These are phyloP conservation scores for Diatrype stigma DNA, from an alignment of 2,329 filamentous ascomycete genomes.

Conservation along the genomic window DNA sequence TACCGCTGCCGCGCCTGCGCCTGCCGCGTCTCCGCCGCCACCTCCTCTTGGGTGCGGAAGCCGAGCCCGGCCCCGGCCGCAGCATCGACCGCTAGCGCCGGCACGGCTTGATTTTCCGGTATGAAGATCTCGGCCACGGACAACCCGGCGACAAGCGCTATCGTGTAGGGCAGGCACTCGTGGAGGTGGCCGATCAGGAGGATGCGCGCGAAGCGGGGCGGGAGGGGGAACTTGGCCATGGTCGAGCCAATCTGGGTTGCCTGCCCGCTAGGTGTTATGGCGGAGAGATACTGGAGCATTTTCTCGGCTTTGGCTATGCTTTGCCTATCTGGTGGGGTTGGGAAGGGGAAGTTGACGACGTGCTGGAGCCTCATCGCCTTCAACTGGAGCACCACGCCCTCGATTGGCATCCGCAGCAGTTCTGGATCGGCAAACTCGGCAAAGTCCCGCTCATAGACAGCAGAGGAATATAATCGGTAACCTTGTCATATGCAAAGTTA, in stretches of 20 bases:
- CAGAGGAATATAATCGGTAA: slow-evolving; percentile 90
- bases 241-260: slow-evolving; percentile 77
- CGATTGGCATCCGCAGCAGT: slow-evolving; percentile 84
- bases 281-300: slow-evolving; percentile 79
- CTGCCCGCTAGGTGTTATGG: slow-evolving; percentile 65
- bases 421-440: slow-evolving; percentile 82
- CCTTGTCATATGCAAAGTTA: neutral
- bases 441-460: slow-evolving; percentile 88
- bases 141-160: slow-evolving; percentile 82
- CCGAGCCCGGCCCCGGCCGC: too few relatives aligned
- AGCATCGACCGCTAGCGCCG: slow-evolving; percentile 44
- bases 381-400: slow-evolving; percentile 86
- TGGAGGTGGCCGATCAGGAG: slow-evolving; percentile 82
- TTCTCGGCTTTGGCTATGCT: slow-evolving; percentile 81
- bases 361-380: slow-evolving; percentile 92
- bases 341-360: slow-evolving; percentile 92
- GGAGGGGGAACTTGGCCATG: slow-evolving; percentile 84
- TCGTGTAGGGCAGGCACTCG: slow-evolving; percentile 77
- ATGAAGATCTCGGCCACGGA: slow-evolving; percentile 87
- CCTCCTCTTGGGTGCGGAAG: slow-evolving; percentile 61
- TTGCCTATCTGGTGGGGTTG: slow-evolving; percentile 76
- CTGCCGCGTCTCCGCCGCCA: slow-evolving; percentile 66
- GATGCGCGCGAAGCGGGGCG: slow-evolving; percentile 87
- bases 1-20: slow-evolving; percentile 58
- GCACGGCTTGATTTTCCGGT: slow-evolving; percentile 72